phyloP scores from a whole-genome alignment of 192 early-diverging fungal genomes.

The Entomortierella parvispora region DNA sequence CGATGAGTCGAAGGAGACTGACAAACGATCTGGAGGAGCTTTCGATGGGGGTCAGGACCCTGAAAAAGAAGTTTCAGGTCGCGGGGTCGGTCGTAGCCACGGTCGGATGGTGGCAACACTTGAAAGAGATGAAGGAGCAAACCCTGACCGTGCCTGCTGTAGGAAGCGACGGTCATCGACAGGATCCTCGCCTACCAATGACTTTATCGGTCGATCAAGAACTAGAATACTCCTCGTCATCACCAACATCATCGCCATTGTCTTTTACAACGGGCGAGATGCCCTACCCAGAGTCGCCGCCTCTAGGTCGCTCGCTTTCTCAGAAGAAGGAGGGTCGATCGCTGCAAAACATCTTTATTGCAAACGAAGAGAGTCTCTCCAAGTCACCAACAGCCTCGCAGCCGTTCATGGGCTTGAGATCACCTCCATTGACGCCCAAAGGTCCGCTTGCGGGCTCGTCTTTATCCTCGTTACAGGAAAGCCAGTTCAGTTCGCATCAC shows the following conservation, averaged over 20 bases:
- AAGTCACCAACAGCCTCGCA: background rate
- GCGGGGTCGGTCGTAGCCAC: constrained; percentile 27
- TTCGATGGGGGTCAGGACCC: constrained; percentile 37
- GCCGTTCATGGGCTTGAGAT: constrained; percentile 11
- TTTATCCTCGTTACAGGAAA: background rate
- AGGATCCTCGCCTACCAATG: too few relatives aligned
- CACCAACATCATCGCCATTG: too few relatives aligned
- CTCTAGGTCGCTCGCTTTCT: background rate
- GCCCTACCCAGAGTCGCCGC: too few relatives aligned
- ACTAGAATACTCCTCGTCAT: too few relatives aligned
- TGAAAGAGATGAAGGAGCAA: constrained; percentile 23
- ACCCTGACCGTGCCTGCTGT: too few relatives aligned
- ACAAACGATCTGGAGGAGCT: constrained; percentile 45
- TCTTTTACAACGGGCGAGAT: too few relatives aligned
- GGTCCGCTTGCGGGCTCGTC: constrained; percentile 14
- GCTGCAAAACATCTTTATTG: constrained; percentile 14
- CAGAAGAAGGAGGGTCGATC: constrained; percentile 10
- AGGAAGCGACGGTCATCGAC: too few relatives aligned
- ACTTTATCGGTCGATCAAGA: too few relatives aligned
- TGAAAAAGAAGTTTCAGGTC: constrained; percentile 41
- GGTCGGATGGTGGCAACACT: constrained; percentile 22
- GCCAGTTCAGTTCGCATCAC: background rate
- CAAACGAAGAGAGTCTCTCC: background rate
- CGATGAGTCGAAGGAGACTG: constrained; percentile 7
- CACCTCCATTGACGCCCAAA: constrained; percentile 38